Evolutionary conservation across 371 early-diverging fungal species (phyloP).

Genomic region (Mucor piriformis): DNA sequence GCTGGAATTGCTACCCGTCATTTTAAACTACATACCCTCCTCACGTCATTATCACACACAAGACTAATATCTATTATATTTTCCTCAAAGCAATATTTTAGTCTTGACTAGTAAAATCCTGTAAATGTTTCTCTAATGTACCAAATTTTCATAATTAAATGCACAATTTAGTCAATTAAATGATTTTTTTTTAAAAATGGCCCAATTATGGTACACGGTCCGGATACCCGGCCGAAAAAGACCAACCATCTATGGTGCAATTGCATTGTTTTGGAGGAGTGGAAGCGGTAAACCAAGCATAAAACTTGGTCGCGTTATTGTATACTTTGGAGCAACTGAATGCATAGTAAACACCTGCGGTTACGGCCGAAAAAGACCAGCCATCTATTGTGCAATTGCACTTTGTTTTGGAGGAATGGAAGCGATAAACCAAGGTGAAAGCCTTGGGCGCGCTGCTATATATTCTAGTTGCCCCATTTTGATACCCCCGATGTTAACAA

Average conservation of each 20-base stretch:
- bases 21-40: too few relatives aligned
- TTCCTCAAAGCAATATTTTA: too few relatives aligned
- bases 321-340: slow-evolving; percentile 2
- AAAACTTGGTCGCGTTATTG: slow-evolving; percentile 6
- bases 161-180: too few relatives aligned
- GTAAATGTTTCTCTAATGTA: too few relatives aligned
- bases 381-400: slow-evolving; percentile 9
- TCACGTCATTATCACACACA: too few relatives aligned
- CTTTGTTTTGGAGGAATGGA: slow-evolving; percentile 13
- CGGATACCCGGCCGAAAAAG: slow-evolving; percentile 6
- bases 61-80: too few relatives aligned
- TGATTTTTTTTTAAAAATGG: too few relatives aligned
- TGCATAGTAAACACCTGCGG: slow-evolving; percentile 3
- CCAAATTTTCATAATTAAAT: too few relatives aligned
- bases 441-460: slow-evolving; percentile 10
- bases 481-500: slow-evolving; percentile 1
- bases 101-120: too few relatives aligned
- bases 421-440: slow-evolving; percentile 10
- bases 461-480: slow-evolving; percentile 12
- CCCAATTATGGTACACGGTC: too few relatives aligned
- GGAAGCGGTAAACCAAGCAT: slow-evolving; percentile 11
- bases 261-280: slow-evolving; percentile 11
- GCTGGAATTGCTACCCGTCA: too few relatives aligned
- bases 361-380: slow-evolving; percentile 7
- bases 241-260: slow-evolving; percentile 9